A percentile compares a stretch with the other conserved stretches of the same genome.
phyloP scores from a whole-genome alignment of 495 filamentous ascomycete species.

The Alectoria sarmentosa region DNA sequence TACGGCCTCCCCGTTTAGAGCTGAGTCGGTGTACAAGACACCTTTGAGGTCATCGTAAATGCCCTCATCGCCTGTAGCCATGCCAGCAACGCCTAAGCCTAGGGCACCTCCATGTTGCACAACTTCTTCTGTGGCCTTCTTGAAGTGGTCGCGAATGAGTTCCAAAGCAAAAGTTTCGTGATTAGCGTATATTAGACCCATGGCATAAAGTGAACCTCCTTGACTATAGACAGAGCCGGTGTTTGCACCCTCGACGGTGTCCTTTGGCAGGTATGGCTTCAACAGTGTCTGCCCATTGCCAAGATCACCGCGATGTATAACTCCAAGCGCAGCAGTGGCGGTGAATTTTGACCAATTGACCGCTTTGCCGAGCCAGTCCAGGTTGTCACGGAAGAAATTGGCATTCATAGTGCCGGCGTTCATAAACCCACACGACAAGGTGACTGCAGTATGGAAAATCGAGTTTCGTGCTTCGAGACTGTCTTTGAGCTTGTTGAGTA shows the following conservation, averaged over 20 bases:
- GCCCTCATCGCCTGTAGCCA: constrained; percentile 85
- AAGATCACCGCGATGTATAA: constrained; percentile 92
- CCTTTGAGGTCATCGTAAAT: constrained; percentile 88
- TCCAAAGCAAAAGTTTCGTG: constrained; percentile 90
- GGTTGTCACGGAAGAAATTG: constrained; percentile 92
- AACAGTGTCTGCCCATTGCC: constrained; percentile 88
- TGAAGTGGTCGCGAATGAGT: constrained; percentile 82
- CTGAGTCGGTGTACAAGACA: constrained; percentile 86
- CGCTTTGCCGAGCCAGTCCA: constrained; percentile 97
- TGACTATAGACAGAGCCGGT: constrained; percentile 88
- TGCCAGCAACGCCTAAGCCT: constrained; percentile 92
- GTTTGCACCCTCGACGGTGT: constrained; percentile 50
- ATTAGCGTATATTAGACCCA: constrained; percentile 96
- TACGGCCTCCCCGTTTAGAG: constrained; percentile 93
- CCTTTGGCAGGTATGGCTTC: constrained; percentile 86
- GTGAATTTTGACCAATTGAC: constrained; percentile 99
- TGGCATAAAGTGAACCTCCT: constrained; percentile 89
- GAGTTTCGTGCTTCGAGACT: constrained; percentile 93
- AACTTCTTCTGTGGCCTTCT: constrained; percentile 80
- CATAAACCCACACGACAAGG: constrained; percentile 98
- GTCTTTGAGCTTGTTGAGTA: constrained; percentile 93
- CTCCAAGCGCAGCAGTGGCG: constrained; percentile 90
- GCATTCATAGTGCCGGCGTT: constrained; percentile 98
- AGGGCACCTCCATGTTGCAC: constrained; percentile 95
- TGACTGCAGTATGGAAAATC: constrained; percentile 96